Conservation (phyloP, 129 eudicot species). For the Glebionis coronaria region DNA sequence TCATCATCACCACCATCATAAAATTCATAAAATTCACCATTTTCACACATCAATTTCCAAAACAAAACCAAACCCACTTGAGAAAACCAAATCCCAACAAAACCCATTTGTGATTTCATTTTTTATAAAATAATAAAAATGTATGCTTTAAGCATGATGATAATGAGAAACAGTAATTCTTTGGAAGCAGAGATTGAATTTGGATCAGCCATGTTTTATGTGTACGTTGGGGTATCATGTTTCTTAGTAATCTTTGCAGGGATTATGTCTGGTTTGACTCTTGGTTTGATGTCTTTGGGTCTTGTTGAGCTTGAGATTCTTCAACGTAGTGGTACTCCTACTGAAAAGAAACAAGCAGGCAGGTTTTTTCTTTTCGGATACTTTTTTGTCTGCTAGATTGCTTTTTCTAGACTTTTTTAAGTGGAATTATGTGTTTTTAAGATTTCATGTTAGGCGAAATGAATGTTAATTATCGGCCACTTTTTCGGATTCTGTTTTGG, state of each 20-base stretch:
- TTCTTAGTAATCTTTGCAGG: slow-evolving; percentile 78
- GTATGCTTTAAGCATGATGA: slow-evolving; percentile 45
- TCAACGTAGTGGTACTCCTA: slow-evolving; percentile 75
- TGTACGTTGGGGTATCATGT: slow-evolving; percentile 73
- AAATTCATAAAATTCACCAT: too few species aligned
- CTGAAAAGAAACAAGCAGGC: slow-evolving; percentile 93
- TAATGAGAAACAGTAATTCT: slow-evolving; percentile 19
- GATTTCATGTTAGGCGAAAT: too few species aligned
- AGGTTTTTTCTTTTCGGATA: too few species aligned
- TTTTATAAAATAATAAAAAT: slow-evolving; percentile 9
- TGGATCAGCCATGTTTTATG: slow-evolving; percentile 66
- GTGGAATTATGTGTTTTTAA: too few species aligned
- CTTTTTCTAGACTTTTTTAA: background rate
- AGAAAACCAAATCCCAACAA: too few species aligned
- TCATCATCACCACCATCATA: too few species aligned
- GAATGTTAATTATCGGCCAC: too few species aligned
- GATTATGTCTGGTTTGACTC: slow-evolving; percentile 90
- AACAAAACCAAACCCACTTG: background rate
- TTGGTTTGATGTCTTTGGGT: slow-evolving; percentile 93
- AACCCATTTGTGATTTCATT: too few species aligned
- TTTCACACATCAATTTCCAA: background rate
- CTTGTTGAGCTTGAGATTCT: slow-evolving; percentile 96
- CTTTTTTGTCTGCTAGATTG: too few species aligned
- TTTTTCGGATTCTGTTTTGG: too few species aligned
- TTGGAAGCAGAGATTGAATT: slow-evolving; percentile 57